Percentiles rank a stretch among this genome's conserved stretches.
phyloP scores from a whole-genome alignment of 169 alveolate species.

The Cryptosporidium sp. region DNA sequence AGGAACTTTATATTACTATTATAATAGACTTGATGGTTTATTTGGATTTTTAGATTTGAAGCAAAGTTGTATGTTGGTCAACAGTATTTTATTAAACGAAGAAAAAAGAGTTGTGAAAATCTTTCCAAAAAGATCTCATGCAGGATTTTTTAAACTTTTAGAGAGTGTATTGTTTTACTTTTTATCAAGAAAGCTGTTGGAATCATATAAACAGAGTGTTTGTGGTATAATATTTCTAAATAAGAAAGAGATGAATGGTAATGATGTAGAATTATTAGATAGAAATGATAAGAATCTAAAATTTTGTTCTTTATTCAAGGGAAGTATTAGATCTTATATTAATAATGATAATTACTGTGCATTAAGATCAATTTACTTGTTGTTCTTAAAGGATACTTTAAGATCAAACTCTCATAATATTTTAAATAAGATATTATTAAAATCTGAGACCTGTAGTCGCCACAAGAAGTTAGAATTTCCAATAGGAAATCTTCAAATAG shows the following conservation, averaged over 20 bases:
- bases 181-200: constrained; percentile 33
- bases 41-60: constrained; percentile 43
- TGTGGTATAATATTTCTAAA: constrained; percentile 4
- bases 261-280: not conserved
- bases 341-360: constrained; percentile 51
- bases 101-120: constrained; percentile 30
- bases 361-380: constrained; percentile 23
- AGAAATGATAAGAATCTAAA: not conserved
- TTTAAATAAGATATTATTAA: constrained; percentile 17
- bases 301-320: constrained; percentile 3
- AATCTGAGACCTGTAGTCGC: not conserved
- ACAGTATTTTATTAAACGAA: constrained; percentile 47
- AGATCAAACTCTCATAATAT: constrained; percentile 38
- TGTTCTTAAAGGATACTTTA: constrained; percentile 42
- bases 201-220: not conserved
- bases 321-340: constrained; percentile 32
- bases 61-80: constrained; percentile 39
- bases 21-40: constrained; percentile 15
- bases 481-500: not conserved
- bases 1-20: constrained; percentile 31
- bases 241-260: not conserved
- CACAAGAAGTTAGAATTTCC: constrained; percentile 59
- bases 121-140: constrained; percentile 46
- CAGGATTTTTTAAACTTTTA: constrained; percentile 17
- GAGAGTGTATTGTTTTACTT: constrained; percentile 44